These are phyloP conservation scores for Hypsizygus marmoreus DNA, from an alignment of 768 basidiomycete genomes.

Conservation along the genomic window DNA sequence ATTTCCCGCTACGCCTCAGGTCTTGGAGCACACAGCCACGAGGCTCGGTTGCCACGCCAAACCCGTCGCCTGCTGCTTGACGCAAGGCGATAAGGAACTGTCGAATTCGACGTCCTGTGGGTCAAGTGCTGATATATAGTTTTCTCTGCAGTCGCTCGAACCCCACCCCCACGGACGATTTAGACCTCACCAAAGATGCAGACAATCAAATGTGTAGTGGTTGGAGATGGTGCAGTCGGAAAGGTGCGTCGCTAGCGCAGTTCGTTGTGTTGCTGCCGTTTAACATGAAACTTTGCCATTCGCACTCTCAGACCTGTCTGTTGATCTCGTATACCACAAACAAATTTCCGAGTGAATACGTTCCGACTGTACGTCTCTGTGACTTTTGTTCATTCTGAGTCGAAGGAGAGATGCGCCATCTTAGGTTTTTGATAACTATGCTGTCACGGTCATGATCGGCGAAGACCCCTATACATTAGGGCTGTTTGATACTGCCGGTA, in stretches of 20 bases:
- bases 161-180: conserved; percentile 12
- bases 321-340: conserved; percentile 97
- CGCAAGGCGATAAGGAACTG: conserved; percentile 28
- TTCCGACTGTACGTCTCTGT: conserved; percentile 80
- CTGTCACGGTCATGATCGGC: conserved; percentile 99
- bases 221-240: conserved; percentile 97
- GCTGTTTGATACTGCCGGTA: conserved; percentile 97
- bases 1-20: conserved; percentile 12
- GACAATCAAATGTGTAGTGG: conserved; percentile 97
- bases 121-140: conserved; percentile 20
- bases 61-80: conserved; percentile 21
- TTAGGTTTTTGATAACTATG: conserved; percentile 95
- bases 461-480: conserved; percentile 99
- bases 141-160: conserved; percentile 12
- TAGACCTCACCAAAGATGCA: conserved; percentile 62
- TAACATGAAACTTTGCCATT: conserved; percentile 9
- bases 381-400: conserved; percentile 23
- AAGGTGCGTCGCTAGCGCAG: conserved; percentile 63
- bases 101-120: conserved; percentile 14
- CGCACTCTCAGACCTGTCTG: conserved; percentile 78
- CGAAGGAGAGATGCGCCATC: conserved; percentile 16
- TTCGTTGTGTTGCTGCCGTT: background rate
- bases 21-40: conserved; percentile 35
- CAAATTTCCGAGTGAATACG: conserved; percentile 99
- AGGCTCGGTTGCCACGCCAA: conserved; percentile 43